Conservation (phyloP, 2,329 filamentous ascomycete genomes). For the Erysiphe pisi region DNA sequence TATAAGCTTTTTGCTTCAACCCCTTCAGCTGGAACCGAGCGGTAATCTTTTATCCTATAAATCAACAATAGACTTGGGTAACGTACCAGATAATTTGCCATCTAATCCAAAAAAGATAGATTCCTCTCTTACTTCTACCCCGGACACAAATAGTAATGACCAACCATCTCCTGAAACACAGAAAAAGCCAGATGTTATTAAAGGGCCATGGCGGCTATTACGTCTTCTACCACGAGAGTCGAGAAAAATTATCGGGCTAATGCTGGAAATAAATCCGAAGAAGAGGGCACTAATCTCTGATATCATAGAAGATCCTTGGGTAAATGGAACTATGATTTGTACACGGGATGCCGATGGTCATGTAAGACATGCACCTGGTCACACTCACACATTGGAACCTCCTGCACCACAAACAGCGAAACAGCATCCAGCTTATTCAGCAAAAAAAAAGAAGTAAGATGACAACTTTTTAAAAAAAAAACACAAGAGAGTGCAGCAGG, state of each 20-base stretch:
- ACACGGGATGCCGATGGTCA: slow-evolving; percentile 67
- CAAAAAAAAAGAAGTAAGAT: background rate
- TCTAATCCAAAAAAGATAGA: background rate
- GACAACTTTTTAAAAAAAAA: too few relatives aligned
- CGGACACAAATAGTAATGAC: background rate
- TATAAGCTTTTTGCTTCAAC: slow-evolving; percentile 85
- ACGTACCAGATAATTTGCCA: slow-evolving; percentile 24
- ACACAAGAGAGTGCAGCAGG: too few relatives aligned
- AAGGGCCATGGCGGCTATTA: slow-evolving; percentile 82
- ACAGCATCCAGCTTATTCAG: background rate
- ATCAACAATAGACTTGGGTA: slow-evolving; percentile 33
- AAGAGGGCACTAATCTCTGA: slow-evolving; percentile 76
- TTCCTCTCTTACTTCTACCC: background rate
- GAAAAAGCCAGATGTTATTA: slow-evolving; percentile 61
- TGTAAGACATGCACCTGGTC: slow-evolving; percentile 61
- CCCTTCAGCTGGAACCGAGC: slow-evolving; percentile 57
- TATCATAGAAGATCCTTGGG: slow-evolving; percentile 79
- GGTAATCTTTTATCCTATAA: slow-evolving; percentile 33
- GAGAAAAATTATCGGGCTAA: slow-evolving; percentile 76
- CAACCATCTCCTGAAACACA: slow-evolving; percentile 37
- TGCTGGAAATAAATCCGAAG: slow-evolving; percentile 81
- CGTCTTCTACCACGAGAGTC: slow-evolving; percentile 81
- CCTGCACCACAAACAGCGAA: slow-evolving; percentile 38
- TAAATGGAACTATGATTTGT: slow-evolving; percentile 75
- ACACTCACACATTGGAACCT: slow-evolving; percentile 77